phyloP scores from a whole-genome alignment of 179 eudicot genomes.

The Silene noctiflora region DNA sequence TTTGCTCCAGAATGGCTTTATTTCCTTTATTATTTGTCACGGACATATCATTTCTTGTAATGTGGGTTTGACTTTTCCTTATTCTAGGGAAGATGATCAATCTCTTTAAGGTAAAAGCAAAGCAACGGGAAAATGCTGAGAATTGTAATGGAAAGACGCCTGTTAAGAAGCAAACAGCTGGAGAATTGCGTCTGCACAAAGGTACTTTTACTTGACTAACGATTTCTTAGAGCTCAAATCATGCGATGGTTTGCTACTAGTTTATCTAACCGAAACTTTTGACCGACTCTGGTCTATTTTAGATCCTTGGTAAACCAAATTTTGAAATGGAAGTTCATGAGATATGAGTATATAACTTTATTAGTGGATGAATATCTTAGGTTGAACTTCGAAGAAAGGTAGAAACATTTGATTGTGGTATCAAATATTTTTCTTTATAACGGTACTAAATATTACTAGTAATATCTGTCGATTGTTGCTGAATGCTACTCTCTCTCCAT shows the following conservation, averaged over 20 bases:
- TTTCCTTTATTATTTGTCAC: background rate
- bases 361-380: background rate
- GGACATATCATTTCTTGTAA: background rate
- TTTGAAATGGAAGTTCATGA: background rate
- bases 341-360: background rate
- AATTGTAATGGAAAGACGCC: conserved; percentile 59
- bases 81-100: conserved; percentile 52
- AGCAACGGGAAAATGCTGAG: conserved; percentile 70
- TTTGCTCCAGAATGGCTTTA: background rate
- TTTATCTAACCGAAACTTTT: background rate
- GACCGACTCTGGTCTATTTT: background rate
- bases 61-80: background rate
- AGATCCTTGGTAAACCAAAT: background rate
- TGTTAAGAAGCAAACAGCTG: conserved; percentile 79
- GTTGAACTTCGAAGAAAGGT: background rate
- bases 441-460: background rate
- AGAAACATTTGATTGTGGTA: background rate
- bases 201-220: conserved; percentile 32
- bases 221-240: background rate
- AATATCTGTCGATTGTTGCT: background rate
- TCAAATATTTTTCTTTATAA: background rate
- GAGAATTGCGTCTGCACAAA: conserved; percentile 85
- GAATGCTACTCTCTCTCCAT: background rate
- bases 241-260: background rate
- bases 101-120: conserved; percentile 82